These are phyloP conservation scores for Chaetomium fimeti DNA, from an alignment of 495 filamentous ascomycete species.

Conservation along the genomic window DNA sequence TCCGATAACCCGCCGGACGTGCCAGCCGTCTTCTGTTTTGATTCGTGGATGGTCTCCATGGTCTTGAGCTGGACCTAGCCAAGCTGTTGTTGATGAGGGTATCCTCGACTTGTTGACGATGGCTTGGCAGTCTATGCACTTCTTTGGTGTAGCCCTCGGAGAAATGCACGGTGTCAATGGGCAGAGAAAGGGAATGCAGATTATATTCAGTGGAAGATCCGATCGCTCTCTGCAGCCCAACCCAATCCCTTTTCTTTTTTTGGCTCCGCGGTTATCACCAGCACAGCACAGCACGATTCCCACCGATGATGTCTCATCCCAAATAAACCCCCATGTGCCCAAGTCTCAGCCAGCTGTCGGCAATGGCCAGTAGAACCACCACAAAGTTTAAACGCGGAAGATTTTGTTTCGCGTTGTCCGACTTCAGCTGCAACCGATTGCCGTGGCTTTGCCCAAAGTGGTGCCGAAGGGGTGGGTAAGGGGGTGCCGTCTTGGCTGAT, in stretches of 20 bases:
- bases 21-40: conserved; percentile 7
- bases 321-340: background rate
- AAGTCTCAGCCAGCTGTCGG: background rate
- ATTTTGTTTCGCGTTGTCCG: background rate
- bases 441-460: background rate
- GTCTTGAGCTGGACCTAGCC: background rate
- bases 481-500: conserved; percentile 15
- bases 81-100: background rate
- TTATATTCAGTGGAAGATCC: background rate
- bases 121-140: background rate
- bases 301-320: background rate
- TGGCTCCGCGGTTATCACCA: background rate
- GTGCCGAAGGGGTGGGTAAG: background rate
- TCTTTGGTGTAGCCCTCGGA: background rate
- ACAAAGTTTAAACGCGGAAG: background rate
- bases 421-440: background rate
- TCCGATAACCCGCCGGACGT: background rate
- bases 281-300: too few relatives aligned
- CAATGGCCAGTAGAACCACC: background rate
- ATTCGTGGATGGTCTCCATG: conserved; percentile 29
- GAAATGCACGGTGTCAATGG: background rate
- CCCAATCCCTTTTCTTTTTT: background rate
- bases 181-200: background rate
- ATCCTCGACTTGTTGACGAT: background rate
- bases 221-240: background rate